phyloP scores from a whole-genome alignment of 148 eudicot genomes.

The Limonium bicolor region DNA sequence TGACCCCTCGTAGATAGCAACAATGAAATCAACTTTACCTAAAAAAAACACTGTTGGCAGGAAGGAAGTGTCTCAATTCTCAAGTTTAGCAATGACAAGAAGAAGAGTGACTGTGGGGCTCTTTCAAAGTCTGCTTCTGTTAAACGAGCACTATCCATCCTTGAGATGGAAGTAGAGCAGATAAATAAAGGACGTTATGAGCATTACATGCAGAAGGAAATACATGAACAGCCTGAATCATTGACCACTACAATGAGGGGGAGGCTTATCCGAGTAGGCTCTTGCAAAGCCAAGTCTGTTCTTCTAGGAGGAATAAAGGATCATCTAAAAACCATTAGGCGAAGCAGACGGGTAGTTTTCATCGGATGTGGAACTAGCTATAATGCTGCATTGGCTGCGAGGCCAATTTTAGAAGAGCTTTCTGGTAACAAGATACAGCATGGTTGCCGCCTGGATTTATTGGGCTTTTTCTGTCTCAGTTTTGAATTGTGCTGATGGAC shows the following conservation, averaged over 20 bases:
- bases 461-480: not conserved
- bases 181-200: slow-evolving; percentile 85
- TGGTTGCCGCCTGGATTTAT: slow-evolving; percentile 4
- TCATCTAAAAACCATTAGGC: slow-evolving; percentile 86
- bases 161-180: slow-evolving; percentile 95
- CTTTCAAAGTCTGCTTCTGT: slow-evolving; percentile 65
- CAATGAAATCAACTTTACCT: no score
- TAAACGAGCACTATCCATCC: slow-evolving; percentile 71
- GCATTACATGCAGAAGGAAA: slow-evolving; percentile 95
- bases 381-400: slow-evolving; percentile 93
- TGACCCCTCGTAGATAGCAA: no score
- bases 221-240: slow-evolving; percentile 92
- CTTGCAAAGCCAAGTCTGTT: slow-evolving; percentile 71
- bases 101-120: slow-evolving; percentile 29
- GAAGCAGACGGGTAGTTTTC: slow-evolving; percentile 90
- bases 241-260: slow-evolving; percentile 93
- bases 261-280: slow-evolving; percentile 90
- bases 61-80: slow-evolving; percentile 82
- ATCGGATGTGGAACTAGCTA: slow-evolving; percentile 99
- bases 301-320: slow-evolving; percentile 91
- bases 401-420: slow-evolving; percentile 95
- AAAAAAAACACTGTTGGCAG: no score
- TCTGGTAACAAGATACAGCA: slow-evolving; percentile 77
- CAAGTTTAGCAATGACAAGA: slow-evolving; percentile 63
- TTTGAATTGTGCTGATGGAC: not conserved